Percentiles rank a stretch among this genome's conserved stretches.
These are phyloP conservation scores for Bruguiera sexangula DNA, from an alignment of 345 rosid species.

Conservation along the genomic window DNA sequence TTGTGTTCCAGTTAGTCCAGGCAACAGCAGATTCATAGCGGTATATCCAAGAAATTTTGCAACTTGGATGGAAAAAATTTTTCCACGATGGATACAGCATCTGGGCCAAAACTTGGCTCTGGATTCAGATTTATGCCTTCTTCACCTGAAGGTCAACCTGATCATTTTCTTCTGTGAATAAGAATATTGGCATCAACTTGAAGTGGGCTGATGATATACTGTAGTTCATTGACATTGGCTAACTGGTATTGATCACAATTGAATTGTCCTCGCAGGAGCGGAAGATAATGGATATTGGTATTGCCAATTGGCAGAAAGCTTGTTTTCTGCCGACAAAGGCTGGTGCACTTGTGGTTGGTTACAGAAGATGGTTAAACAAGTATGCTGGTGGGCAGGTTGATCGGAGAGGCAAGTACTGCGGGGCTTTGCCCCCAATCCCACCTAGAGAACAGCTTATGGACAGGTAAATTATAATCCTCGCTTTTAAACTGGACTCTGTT, in stretches of 20 bases:
- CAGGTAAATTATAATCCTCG: conserved; percentile 38
- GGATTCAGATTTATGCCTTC: conserved; percentile 84
- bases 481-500: too few relatives aligned
- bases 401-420: conserved; percentile 64
- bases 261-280: conserved; percentile 49
- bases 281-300: conserved; percentile 59
- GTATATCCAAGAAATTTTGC: conserved; percentile 68
- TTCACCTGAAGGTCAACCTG: conserved; percentile 65
- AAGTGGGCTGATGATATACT: neutral
- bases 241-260: neutral
- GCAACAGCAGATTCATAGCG: conserved; percentile 82
- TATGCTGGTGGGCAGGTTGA: conserved; percentile 57
- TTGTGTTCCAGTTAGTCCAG: conserved; percentile 84
- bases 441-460: conserved; percentile 74
- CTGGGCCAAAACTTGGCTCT: conserved; percentile 66
- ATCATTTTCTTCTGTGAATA: neutral
- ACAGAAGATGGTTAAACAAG: conserved; percentile 74
- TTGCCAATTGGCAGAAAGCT: conserved; percentile 74
- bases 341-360: conserved; percentile 65
- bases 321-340: conserved; percentile 80
- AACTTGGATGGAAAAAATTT: conserved; percentile 56
- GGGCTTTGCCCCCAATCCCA: conserved; percentile 65
- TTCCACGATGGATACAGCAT: conserved; percentile 85
- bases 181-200: too few relatives aligned
- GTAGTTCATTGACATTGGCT: too few relatives aligned